A percentile compares a stretch with the other conserved stretches of the same genome.
Conservation (phyloP, 176 grass and related monocot species). For the Zizania latifolia region DNA sequence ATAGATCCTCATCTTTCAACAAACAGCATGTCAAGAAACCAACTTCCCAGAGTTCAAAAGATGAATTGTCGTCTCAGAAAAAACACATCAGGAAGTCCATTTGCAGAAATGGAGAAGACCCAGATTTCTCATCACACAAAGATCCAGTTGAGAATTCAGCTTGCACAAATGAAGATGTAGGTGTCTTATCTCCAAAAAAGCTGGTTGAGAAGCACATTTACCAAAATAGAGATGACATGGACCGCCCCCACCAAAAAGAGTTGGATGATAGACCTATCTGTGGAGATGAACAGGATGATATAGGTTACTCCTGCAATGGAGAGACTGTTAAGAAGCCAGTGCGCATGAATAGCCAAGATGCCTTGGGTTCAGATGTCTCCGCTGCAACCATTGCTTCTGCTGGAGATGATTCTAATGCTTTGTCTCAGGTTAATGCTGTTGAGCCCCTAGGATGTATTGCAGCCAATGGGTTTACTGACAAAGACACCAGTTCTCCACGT, state of each 20-base stretch:
- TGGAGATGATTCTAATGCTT: slow-evolving; percentile 49
- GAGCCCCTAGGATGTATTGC: slow-evolving; percentile 35
- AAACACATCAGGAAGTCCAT: slow-evolving; percentile 31
- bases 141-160: slow-evolving; percentile 4
- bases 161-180: slow-evolving; percentile 24
- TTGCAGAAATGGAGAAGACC: slow-evolving; percentile 24
- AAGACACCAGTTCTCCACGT: slow-evolving; percentile 56
- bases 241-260: slow-evolving; percentile 2
- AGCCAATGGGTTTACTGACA: slow-evolving; percentile 51
- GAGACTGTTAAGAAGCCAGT: slow-evolving; percentile 35
- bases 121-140: slow-evolving; percentile 19
- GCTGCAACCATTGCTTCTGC: slow-evolving; percentile 61
- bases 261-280: slow-evolving; percentile 19
- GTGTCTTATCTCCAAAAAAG: slow-evolving; percentile 15
- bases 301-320: slow-evolving; percentile 29
- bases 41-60: slow-evolving; percentile 24
- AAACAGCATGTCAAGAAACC: slow-evolving; percentile 35
- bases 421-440: slow-evolving; percentile 37
- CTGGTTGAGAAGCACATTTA: slow-evolving; percentile 16
- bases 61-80: slow-evolving; percentile 12
- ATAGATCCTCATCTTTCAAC: slow-evolving; percentile 8
- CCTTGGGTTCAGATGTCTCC: slow-evolving; percentile 76
- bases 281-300: slow-evolving; percentile 40
- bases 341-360: slow-evolving; percentile 42
- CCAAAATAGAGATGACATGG: slow-evolving; percentile 25